Base-by-base conservation (phyloP, 306 rosid genomes). In the Fragaria iinumae region DNA sequence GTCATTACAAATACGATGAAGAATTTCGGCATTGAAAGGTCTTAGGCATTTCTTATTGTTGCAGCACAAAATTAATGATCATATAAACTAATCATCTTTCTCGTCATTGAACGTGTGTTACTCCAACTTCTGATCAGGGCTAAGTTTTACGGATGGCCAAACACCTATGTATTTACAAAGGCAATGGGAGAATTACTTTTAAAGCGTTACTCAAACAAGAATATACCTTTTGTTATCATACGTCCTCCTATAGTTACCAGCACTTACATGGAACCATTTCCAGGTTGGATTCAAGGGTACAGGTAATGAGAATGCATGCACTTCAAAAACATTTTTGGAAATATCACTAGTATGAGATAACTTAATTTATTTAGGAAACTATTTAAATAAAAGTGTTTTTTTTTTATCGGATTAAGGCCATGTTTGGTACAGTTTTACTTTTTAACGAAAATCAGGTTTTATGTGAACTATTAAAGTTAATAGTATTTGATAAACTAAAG, bases 161-260 rank as follows among this genome's bases (percentile, higher is more conserved):
- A 87, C 52, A 82, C 84, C 2, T 84, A 82, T 16, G 80, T 45
- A 11, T 83, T 79, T 32, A 86, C 87, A 4, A 83, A 86, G 27
- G 87, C 85, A 49, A 78, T 83, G 84, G 86, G 89, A 48, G 89
- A 88, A 41, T 76, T 86, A 77, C 6, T 82, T 53, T 5, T 79
- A 20, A 43, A 27, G 3, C 71, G 62, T 6, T 67, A 67, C 17
- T 60, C 20, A 1, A 81, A 74, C 29, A 64, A 67, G 4, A 75
- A 73, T 0, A 2, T 83, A 0, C 83, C 89, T 0, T 27, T 87
- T n/a, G 39, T 76, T 16, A 74, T 81, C 67, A 11, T 71, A 18
- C 84, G 84, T 0, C 86, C 84, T 1, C 49, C 86, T 2, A 17
- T 43, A 4, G 2, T 86, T 4, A 29, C 13, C 0, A 76, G 85